phyloP scores from a whole-genome alignment of 352 stramenopile genomes.

The Phytophthora hibernalis region DNA sequence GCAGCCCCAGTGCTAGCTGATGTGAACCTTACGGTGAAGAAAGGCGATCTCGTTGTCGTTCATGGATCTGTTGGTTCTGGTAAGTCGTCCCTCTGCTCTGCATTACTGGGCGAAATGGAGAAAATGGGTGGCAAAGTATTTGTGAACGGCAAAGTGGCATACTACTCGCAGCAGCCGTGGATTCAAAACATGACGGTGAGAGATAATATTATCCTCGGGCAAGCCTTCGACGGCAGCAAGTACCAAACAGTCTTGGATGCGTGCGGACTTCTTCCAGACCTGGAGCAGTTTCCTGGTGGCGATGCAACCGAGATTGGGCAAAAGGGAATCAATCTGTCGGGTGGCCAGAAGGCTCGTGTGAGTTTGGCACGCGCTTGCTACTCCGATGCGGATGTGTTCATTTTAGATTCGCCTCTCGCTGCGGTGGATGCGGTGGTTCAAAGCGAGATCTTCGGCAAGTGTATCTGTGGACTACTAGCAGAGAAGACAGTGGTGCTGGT shows the following conservation, averaged over 20 bases:
- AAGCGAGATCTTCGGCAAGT: constrained; percentile 83
- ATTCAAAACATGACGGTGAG: constrained; percentile 94
- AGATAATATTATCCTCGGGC: constrained; percentile 95
- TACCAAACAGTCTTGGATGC: constrained; percentile 63
- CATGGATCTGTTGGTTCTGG: constrained; percentile 53
- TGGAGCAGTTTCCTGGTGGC: constrained; percentile 80
- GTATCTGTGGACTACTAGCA: constrained; percentile 33
- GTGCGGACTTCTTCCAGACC: constrained; percentile 86
- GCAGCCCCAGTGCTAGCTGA: constrained; percentile 29
- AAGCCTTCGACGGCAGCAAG: constrained; percentile 43
- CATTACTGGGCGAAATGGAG: constrained; percentile 87
- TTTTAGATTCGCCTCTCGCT: constrained; percentile 93
- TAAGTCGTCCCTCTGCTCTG: constrained; percentile 62
- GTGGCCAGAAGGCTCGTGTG: constrained; percentile 91
- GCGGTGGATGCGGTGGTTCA: constrained; percentile 94
- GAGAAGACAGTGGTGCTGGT: constrained; percentile 86
- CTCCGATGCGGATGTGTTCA: constrained; percentile 58
- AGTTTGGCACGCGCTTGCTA: constrained; percentile 70
- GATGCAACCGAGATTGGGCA: constrained; percentile 95
- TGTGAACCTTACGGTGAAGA: constrained; percentile 46
- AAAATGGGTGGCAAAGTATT: constrained; percentile 45
- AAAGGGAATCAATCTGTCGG: constrained; percentile 94
- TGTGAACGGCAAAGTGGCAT: constrained; percentile 53
- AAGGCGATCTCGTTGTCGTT: constrained; percentile 58
- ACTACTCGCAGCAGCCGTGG: constrained; percentile 88